phyloP scores from a whole-genome alignment of 805 yeast genomes.

The Grigorovia transvaalensis region DNA sequence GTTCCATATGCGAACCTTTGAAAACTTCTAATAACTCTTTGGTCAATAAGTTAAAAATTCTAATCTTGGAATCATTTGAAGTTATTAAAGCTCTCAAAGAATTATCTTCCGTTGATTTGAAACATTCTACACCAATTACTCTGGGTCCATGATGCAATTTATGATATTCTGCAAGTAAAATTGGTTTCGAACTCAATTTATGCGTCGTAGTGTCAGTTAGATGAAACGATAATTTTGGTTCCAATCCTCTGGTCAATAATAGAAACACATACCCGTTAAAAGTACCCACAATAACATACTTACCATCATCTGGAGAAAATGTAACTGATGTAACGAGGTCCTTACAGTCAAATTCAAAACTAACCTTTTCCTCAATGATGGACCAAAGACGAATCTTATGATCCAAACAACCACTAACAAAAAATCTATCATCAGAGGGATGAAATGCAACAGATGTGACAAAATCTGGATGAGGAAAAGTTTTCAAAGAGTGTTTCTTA shows the following conservation, averaged over 20 bases:
- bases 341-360: constrained; percentile 49
- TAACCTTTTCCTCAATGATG: constrained; percentile 58
- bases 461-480: constrained; percentile 64
- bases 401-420: constrained; percentile 73
- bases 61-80: constrained; percentile 70
- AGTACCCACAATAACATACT: constrained; percentile 59
- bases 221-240: constrained; percentile 35
- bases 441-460: constrained; percentile 76
- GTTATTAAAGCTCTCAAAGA: constrained; percentile 47
- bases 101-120: constrained; percentile 21
- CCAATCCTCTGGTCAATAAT: constrained; percentile 55
- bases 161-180: constrained; percentile 1
- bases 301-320: constrained; percentile 59
- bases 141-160: constrained; percentile 37
- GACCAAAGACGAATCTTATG: constrained; percentile 71
- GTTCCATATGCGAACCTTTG: constrained; percentile 61
- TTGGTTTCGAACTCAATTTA: constrained; percentile 2
- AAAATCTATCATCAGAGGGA: constrained; percentile 79
- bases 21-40: constrained; percentile 52
- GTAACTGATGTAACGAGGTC: constrained; percentile 66
- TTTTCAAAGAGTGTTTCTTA: constrained; percentile 47
- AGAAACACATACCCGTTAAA: constrained; percentile 60
- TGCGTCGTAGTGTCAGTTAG: constrained; percentile 33
- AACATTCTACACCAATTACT: constrained; percentile 65
- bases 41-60: constrained; percentile 50